Base-by-base conservation (phyloP, 2,329 filamentous ascomycete species). In the Exophiala sp. region DNA sequence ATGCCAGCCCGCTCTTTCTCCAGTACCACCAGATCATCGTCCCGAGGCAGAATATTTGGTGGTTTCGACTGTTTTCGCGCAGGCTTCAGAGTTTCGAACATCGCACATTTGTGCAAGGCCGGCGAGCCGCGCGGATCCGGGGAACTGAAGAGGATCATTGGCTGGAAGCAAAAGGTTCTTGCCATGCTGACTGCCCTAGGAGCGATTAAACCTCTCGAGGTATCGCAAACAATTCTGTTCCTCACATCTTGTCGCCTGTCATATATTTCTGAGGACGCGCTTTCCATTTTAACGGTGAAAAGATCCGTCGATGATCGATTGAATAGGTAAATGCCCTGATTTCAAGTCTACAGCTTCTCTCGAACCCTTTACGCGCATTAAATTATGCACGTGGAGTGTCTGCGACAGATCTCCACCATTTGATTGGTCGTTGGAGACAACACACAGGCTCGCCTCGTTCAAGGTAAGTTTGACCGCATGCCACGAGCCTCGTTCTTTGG, bases 401-500 rank as follows among this genome's bases (percentile, higher is more conserved):
- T 11, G 34, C 32, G 42, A 3, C 36, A 12, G 29, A 12, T 43
- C n/a, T 6, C 36, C 21, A 24, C 10, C 24, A 39, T 8, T 14
- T 47, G 50, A 47, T 52, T 52, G 50, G 50, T 35, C 18, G 42
- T 35, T 35, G 20, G 35, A 24, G 35, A 47, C 50, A 18, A 32
- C 36, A 52, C 42, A 47, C 36, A 35, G 47, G 43, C 33, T 18
- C 38, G 32, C 32, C 16, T 21, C 32, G 32, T 20, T 24, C 32
- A 18, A 38, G 45, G 45, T 47, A 35, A n/a, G 34, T 47, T 38
- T 33, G 20, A 40, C 49, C 14, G 41, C 32, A 35, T 32, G 43
- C 43, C 50, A 47, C 50, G 50, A 40, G 50, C 36, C 21, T 52
- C 24, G 43, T 40, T 47, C 42, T 52, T 52, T 52, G 50, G 50